A percentile compares a stretch with the other conserved stretches of the same genome.
phyloP scores from a whole-genome alignment of 805 yeast species.

The Myxozyma melibiosi region DNA sequence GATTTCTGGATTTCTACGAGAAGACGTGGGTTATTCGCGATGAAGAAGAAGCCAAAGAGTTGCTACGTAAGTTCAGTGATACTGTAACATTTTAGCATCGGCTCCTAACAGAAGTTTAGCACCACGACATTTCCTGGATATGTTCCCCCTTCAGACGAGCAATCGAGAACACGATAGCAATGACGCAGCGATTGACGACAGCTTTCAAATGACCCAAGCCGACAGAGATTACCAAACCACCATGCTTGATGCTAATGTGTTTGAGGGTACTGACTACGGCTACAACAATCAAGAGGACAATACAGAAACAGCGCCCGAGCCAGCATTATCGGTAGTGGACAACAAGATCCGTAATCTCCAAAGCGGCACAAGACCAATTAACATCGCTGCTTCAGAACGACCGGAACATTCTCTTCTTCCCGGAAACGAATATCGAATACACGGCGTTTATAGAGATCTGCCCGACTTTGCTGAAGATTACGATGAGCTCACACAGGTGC shows the following conservation, averaged over 20 bases:
- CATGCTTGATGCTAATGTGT: neutral
- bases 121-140: conserved; percentile 16
- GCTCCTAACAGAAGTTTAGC: conserved; percentile 1
- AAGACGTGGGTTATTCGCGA: conserved; percentile 21
- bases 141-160: conserved; percentile 18
- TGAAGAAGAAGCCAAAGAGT: conserved; percentile 14
- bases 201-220: conserved; percentile 5
- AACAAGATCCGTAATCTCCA: neutral
- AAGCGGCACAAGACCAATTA: neutral
- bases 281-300: neutral
- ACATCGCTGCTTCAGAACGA: neutral
- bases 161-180: neutral
- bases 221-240: neutral
- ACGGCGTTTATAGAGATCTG: conserved; percentile 6
- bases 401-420: neutral
- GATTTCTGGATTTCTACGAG: conserved; percentile 27
- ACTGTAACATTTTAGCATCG: neutral
- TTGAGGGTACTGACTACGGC: neutral
- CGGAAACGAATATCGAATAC: conserved; percentile 7
- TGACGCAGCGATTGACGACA: neutral
- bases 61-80: conserved; percentile 10
- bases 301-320: neutral
- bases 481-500: conserved; percentile 7
- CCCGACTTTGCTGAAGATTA: conserved; percentile 15
- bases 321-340: neutral